Conservation (phyloP, 768 basidiomycete genomes). For the Hypsizygus marmoreus region DNA sequence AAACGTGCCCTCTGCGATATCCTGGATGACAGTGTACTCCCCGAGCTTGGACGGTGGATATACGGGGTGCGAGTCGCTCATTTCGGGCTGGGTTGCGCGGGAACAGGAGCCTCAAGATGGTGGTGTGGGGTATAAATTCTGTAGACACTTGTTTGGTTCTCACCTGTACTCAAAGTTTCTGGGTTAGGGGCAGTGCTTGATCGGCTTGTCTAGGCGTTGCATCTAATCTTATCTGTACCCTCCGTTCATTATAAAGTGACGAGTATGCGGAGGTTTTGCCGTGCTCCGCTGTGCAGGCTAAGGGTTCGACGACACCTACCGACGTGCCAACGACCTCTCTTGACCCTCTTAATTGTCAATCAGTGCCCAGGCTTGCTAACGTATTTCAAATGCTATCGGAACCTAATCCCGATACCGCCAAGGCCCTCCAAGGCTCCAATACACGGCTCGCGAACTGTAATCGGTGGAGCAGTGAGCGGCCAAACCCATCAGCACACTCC, state of each 20-base stretch:
- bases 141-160: conserved; percentile 21
- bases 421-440: too few relatives aligned
- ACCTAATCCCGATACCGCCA: conserved; percentile 13
- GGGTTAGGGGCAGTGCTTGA: conserved; percentile 3
- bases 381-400: conserved; percentile 8
- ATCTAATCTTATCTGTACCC: neutral
- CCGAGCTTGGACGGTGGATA: conserved; percentile 78
- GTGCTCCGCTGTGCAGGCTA: too few relatives aligned
- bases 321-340: too few relatives aligned
- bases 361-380: too few relatives aligned
- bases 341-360: too few relatives aligned
- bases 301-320: too few relatives aligned
- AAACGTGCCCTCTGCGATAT: conserved; percentile 96
- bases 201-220: neutral
- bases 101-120: conserved; percentile 25
- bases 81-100: conserved; percentile 21
- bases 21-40: conserved; percentile 84
- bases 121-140: conserved; percentile 31
- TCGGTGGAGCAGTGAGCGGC: too few relatives aligned
- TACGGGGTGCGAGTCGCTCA: conserved; percentile 31
- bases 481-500: too few relatives aligned
- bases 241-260: neutral
- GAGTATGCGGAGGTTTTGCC: conserved; percentile 4
- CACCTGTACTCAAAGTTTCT: conserved; percentile 4
- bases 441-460: too few relatives aligned